Base-by-base conservation (phyloP, 2,329 filamentous ascomycete genomes). In the Trichoderma asperellum region DNA sequence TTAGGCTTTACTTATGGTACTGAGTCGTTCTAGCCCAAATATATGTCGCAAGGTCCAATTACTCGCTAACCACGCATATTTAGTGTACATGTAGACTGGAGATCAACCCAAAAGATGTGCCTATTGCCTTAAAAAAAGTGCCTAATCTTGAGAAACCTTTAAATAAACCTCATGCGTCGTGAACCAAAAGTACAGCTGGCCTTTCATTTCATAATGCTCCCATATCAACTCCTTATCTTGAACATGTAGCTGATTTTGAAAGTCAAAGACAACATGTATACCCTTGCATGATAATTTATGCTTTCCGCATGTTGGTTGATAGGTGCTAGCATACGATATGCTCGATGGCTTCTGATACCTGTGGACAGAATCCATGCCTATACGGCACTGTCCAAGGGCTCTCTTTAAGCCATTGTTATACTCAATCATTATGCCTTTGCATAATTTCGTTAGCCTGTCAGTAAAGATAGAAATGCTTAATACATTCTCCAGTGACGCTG, bases 351-450 rank as follows among this genome's bases (percentile, higher is more conserved):
- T n/a, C 29, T 37, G 10, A 59, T 35, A 59, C 2, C 11, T 35
- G n/a, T 59, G 16, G 21, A 59, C 32, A 27, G 56, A 35, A 59
- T 59, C 56, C 32, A 59, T 21, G 56, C 56, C 56, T 21, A 59
- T n/a, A 5, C 56, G 56, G n/a, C 56, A 59, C 35, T 59, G 32
- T 24, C 56, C 56, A 14, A 59, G 10, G 11, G 32, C 34, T 24
- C 56, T 21, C 56, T 40, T 35, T 10, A 59, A 35, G 16, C 35
- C 56, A 40, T 24, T n/a, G 18, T 27, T 40, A 27, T 59, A 59
- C 14, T 40, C 35, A 14, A 59, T 35, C 56, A 59, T 37, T 6
- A 59, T 40, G 56, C 56, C 55, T 35, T 40, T 35, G 7, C 56
- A 59, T 40, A 59, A 12, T 35, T 8, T 27, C 27, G 56, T 59